phyloP scores from a whole-genome alignment of 2,329 filamentous ascomycete genomes.

The Verticillium tricorpus region DNA sequence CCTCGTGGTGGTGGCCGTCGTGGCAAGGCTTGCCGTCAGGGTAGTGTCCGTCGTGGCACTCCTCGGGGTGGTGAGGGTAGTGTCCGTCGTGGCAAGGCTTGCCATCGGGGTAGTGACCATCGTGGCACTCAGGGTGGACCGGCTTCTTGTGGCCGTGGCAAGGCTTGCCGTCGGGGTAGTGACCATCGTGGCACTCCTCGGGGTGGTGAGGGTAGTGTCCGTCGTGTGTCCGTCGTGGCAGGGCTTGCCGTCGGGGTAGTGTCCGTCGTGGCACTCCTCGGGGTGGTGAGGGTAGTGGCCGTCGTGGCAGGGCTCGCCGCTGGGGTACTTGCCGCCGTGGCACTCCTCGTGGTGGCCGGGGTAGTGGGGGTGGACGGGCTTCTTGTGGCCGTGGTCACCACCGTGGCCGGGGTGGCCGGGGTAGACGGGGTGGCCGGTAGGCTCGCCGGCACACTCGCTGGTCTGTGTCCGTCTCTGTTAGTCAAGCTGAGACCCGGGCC shows the following conservation, averaged over 20 bases:
- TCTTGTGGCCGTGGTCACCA: neutral
- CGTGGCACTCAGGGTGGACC: neutral
- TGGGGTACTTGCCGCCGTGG: neutral
- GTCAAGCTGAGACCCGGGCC: neutral
- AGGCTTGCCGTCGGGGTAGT: neutral
- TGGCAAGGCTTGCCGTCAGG: no score
- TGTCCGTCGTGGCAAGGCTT: no score
- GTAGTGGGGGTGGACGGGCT: neutral
- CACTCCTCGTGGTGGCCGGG: neutral
- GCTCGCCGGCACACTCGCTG: neutral
- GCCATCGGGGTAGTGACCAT: neutral
- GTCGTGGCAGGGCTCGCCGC: neutral
- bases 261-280: neutral
- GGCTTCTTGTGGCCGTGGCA: neutral
- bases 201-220: neutral
- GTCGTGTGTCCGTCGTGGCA: neutral
- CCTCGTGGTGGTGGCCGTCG: no score
- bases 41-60: no score
- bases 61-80: no score
- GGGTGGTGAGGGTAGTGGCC: neutral
- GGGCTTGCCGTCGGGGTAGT: neutral
- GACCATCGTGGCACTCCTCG: neutral
- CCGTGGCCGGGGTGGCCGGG: neutral
- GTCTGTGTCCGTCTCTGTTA: neutral
- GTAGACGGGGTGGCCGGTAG: neutral